These are phyloP conservation scores for Monilinia vaccinii-corymbosi DNA, from an alignment of 2,329 filamentous ascomycete species.

Conservation along the genomic window DNA sequence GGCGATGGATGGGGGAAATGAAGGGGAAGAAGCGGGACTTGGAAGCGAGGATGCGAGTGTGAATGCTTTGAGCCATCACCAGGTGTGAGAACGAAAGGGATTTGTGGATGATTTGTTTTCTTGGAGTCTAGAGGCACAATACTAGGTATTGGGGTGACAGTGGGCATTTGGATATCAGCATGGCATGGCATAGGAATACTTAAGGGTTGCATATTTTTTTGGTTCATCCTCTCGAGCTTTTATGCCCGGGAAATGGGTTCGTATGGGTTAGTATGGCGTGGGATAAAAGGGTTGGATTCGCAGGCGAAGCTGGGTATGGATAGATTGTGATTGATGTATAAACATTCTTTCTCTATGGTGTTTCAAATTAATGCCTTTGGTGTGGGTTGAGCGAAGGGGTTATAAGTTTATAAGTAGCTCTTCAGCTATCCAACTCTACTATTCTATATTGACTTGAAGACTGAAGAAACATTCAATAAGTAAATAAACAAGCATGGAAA, in stretches of 20 bases:
- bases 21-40: neutral
- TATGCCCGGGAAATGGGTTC: neutral
- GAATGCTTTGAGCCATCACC: neutral
- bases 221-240: neutral
- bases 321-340: neutral
- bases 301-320: neutral
- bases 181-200: neutral
- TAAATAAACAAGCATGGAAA: too few relatives aligned
- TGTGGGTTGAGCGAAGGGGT: too few relatives aligned
- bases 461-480: too few relatives aligned
- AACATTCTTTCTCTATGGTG: too few relatives aligned
- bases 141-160: neutral
- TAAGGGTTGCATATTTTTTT: neutral
- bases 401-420: too few relatives aligned
- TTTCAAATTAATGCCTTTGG: too few relatives aligned
- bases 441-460: too few relatives aligned
- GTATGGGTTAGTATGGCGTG: neutral
- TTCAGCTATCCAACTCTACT: too few relatives aligned
- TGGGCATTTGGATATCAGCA: neutral
- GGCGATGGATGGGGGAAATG: constrained; percentile 56
- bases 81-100: neutral
- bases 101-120: neutral
- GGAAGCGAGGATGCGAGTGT: neutral
- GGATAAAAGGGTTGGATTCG: neutral
- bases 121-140: neutral